Evolutionary conservation across 306 rosid species (phyloP).

Genomic region (Pueraria montana): DNA sequence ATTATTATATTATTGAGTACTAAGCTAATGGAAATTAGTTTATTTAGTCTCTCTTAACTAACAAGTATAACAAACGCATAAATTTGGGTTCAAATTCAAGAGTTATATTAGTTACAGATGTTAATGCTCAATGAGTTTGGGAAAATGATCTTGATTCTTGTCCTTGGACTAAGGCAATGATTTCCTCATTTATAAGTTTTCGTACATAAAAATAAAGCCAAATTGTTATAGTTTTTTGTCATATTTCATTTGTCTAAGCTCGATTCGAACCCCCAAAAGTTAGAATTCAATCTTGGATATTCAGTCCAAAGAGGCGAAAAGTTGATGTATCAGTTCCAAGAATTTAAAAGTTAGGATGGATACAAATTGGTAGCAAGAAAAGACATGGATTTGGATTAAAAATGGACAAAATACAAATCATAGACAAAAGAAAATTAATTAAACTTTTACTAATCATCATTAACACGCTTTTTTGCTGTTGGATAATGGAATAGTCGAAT

Average conservation of each 20-base stretch:
- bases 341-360: not conserved
- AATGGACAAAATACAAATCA: not conserved
- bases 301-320: not conserved
- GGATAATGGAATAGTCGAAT: not conserved
- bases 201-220: not conserved
- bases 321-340: not conserved
- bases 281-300: not conserved
- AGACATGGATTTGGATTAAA: not conserved
- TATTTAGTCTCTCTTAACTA: not conserved
- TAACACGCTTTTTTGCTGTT: not conserved
- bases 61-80: not conserved
- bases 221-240: not conserved
- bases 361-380: not conserved
- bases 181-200: not conserved
- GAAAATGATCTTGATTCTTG: not conserved
- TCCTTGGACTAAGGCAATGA: not conserved
- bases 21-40: not conserved
- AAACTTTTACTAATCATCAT: constrained; percentile 4
- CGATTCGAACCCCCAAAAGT: not conserved
- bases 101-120: not conserved
- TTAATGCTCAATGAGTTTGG: not conserved
- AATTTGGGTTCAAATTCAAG: not conserved
- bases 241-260: not conserved
- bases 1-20: not conserved
- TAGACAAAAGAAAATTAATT: not conserved